Evolutionary conservation across 2,329 filamentous ascomycete species (phyloP).

Genomic region (Claviceps pazoutovae): DNA sequence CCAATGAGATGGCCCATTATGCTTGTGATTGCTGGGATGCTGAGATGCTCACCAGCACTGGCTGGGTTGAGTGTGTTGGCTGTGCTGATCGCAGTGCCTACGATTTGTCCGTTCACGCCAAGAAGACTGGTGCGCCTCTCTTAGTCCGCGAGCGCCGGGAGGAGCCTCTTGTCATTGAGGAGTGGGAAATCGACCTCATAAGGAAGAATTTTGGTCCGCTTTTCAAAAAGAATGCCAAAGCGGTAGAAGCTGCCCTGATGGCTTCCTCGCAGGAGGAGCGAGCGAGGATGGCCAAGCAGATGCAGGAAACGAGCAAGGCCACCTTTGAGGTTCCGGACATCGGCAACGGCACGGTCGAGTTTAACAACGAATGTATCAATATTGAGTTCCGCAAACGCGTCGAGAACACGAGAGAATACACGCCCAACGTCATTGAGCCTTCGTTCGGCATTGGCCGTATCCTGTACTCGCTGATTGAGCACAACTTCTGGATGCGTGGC

Average conservation of each 20-base stretch:
- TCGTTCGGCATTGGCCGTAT: slow-evolving; percentile 96
- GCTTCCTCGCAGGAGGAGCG: slow-evolving; percentile 67
- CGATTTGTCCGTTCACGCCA: slow-evolving; percentile 81
- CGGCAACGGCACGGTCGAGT: slow-evolving; percentile 58
- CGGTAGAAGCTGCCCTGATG: slow-evolving; percentile 66
- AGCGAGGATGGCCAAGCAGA: slow-evolving; percentile 62
- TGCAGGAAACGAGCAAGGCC: slow-evolving; percentile 62
- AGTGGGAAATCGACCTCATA: slow-evolving; percentile 77
- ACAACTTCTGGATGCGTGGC: slow-evolving; percentile 81
- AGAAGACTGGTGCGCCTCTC: slow-evolving; percentile 78
- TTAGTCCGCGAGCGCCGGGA: slow-evolving; percentile 71
- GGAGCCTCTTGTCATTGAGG: slow-evolving; percentile 66
- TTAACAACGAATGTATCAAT: slow-evolving; percentile 64
- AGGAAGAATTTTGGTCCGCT: slow-evolving; percentile 92
- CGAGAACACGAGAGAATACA: slow-evolving; percentile 81
- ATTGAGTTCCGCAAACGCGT: slow-evolving; percentile 74
- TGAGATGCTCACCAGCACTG: slow-evolving; percentile 78
- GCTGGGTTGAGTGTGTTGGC: slow-evolving; percentile 97
- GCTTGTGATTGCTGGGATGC: slow-evolving; percentile 97
- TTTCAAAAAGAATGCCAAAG: slow-evolving; percentile 89
- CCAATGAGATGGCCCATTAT: slow-evolving; percentile 68
- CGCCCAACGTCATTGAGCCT: slow-evolving; percentile 90
- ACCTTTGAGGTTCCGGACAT: slow-evolving; percentile 57
- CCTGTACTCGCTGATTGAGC: slow-evolving; percentile 83
- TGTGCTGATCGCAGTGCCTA: slow-evolving; percentile 94